Percentiles rank a stretch among this genome's conserved stretches.
Conservation (phyloP, 306 rosid genomes). For the Ceratonia siliqua region DNA sequence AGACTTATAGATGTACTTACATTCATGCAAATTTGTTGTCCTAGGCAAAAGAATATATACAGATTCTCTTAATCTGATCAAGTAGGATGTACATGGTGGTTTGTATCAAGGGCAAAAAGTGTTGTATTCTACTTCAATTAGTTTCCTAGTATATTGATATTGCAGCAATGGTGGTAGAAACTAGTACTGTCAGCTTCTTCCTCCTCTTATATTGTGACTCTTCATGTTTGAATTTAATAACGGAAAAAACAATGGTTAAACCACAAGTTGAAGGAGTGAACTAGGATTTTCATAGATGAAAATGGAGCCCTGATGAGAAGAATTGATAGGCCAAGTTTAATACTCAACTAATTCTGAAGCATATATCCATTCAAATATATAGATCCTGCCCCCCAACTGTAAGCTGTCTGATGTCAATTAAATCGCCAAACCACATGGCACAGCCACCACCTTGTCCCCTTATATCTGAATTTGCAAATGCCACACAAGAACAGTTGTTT, state of each 20-base stretch:
- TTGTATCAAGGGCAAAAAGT: too few species aligned
- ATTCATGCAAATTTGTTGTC: neutral
- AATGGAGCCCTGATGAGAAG: too few species aligned
- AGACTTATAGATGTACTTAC: neutral
- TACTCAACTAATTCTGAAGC: constrained; percentile 51
- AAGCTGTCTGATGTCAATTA: constrained; percentile 46
- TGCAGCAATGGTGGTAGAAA: neutral
- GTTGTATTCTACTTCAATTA: too few species aligned
- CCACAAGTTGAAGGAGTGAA: neutral
- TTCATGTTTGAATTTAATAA: neutral
- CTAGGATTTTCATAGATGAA: neutral
- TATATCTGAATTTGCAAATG: constrained; percentile 60
- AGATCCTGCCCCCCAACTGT: constrained; percentile 54
- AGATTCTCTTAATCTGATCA: too few species aligned
- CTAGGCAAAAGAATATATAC: too few species aligned
- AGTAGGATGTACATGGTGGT: neutral
- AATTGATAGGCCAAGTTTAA: neutral
- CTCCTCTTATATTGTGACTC: neutral
- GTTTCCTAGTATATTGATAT: too few species aligned
- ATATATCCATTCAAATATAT: constrained; percentile 21
- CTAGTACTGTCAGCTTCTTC: neutral
- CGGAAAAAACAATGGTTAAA: neutral
- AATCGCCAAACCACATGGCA: constrained; percentile 68
- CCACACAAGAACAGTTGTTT: constrained; percentile 64
- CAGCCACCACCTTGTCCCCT: constrained; percentile 66